Percentiles rank a stretch among this genome's conserved stretches.
Conservation (phyloP, 139 green algal species). For the Limnomonas spitsbergensis region DNA sequence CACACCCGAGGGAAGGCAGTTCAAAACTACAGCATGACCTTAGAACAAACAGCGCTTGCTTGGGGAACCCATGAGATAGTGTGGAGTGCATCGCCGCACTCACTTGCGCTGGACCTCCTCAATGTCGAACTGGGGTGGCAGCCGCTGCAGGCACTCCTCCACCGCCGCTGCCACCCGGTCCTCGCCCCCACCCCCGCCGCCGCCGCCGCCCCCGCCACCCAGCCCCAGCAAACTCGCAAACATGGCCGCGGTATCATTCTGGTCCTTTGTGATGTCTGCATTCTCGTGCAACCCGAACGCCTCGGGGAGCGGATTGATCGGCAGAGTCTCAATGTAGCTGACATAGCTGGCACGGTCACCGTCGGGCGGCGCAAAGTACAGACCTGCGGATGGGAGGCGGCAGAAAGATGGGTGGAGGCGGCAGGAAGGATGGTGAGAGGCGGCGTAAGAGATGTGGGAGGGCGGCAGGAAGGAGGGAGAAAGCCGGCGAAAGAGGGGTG, state of each 20-base stretch:
- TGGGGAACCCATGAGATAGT: too few species aligned
- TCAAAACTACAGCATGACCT: too few species aligned
- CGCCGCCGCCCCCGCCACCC: constrained; percentile 34
- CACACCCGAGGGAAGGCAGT: too few species aligned
- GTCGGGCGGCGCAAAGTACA: constrained; percentile 52
- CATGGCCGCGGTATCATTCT: constrained; percentile 51
- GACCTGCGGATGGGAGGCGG: constrained; percentile 14
- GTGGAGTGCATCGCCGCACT: too few species aligned
- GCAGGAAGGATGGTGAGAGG: too few species aligned
- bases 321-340: constrained; percentile 54
- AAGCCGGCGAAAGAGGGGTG: too few species aligned
- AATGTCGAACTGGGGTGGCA: constrained; percentile 67
- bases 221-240: constrained; percentile 59
- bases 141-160: constrained; percentile 47
- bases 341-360: constrained; percentile 47
- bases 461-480: too few species aligned
- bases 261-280: constrained; percentile 69
- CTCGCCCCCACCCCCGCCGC: constrained; percentile 29
- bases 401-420: too few species aligned
- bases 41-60: too few species aligned
- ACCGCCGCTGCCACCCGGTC: constrained; percentile 44
- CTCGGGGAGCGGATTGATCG: constrained; percentile 56
- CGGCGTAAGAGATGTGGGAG: too few species aligned
- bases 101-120: constrained; percentile 45
- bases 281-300: constrained; percentile 75